phyloP scores from a whole-genome alignment of 2,329 filamentous ascomycete genomes.

The Calonectria multiphialidica region DNA sequence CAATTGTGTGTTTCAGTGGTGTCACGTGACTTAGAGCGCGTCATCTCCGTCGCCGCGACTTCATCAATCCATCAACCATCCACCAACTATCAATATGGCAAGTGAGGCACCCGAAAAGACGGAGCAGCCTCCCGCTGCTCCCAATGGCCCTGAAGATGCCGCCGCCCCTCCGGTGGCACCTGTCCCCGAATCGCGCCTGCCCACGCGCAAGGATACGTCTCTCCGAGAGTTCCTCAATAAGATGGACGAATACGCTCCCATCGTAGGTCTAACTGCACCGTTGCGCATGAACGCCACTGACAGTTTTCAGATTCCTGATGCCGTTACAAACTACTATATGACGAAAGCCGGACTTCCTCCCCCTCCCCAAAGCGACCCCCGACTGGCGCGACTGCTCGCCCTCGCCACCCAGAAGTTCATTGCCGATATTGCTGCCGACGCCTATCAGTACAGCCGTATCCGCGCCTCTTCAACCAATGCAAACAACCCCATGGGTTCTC shows the following conservation, averaged over 20 bases:
- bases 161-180: conserved; percentile 58
- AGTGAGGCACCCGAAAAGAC: conserved; percentile 50
- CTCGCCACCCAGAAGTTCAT: conserved; percentile 99
- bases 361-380: conserved; percentile 88
- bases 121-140: conserved; percentile 44
- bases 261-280: conserved; percentile 69
- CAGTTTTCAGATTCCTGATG: conserved; percentile 86
- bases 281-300: conserved; percentile 18
- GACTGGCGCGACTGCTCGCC: conserved; percentile 91
- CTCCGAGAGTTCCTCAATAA: conserved; percentile 93
- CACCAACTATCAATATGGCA: conserved; percentile 46
- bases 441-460: conserved; percentile 97
- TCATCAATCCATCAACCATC: conserved; percentile 28
- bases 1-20: neutral
- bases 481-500: conserved; percentile 91
- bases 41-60: conserved; percentile 26
- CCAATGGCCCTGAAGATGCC: conserved; percentile 44
- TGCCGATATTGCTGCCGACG: conserved; percentile 95
- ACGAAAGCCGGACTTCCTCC: conserved; percentile 94
- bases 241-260: conserved; percentile 98
- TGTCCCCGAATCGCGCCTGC: conserved; percentile 71
- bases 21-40: conserved; percentile 38
- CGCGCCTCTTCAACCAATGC: conserved; percentile 87
- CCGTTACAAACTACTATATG: conserved; percentile 98
- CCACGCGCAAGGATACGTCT: conserved; percentile 90